Conservation (phyloP, 257 asterid species). For the Henckelia pumila region DNA sequence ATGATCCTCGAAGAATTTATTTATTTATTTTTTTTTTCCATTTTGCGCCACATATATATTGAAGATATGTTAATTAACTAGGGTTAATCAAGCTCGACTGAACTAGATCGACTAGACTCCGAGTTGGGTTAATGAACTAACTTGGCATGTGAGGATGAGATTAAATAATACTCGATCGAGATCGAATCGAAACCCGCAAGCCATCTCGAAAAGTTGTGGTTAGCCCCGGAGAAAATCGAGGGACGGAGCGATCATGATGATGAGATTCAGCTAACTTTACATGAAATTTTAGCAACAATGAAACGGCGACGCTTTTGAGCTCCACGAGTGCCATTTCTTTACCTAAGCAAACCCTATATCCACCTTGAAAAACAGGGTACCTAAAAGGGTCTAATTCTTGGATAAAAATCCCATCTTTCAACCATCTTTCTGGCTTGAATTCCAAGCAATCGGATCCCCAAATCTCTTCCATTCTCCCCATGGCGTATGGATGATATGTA, state of each 20-base stretch:
- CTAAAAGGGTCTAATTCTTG: conserved; percentile 36
- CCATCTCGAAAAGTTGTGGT: conserved; percentile 71
- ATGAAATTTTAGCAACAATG: conserved; percentile 45
- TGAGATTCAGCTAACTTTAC: conserved; percentile 34
- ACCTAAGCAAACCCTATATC: conserved; percentile 61
- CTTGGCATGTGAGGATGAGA: no score
- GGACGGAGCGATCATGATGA: conserved; percentile 10
- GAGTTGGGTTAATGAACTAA: no score
- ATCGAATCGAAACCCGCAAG: conserved; percentile 37
- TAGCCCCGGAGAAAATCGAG: conserved; percentile 71
- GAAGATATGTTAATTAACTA: no score
- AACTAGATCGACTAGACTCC: no score
- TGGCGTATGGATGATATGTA: conserved; percentile 55
- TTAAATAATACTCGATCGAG: no score
- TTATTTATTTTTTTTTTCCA: no score
- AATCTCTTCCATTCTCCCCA: conserved; percentile 55
- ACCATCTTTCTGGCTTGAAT: conserved; percentile 58
- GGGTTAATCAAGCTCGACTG: no score
- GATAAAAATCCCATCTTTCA: conserved; percentile 36
- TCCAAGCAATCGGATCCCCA: conserved; percentile 57
- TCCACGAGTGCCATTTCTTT: conserved; percentile 54
- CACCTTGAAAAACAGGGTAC: conserved; percentile 58
- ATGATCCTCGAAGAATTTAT: no score
- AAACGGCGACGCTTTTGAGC: conserved; percentile 55
- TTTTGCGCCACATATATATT: no score